Evolutionary conservation across 2,329 filamentous ascomycete species (phyloP), one percentile per base, ranked within the genome.

Genomic region (Shiraia sp.): DNA sequence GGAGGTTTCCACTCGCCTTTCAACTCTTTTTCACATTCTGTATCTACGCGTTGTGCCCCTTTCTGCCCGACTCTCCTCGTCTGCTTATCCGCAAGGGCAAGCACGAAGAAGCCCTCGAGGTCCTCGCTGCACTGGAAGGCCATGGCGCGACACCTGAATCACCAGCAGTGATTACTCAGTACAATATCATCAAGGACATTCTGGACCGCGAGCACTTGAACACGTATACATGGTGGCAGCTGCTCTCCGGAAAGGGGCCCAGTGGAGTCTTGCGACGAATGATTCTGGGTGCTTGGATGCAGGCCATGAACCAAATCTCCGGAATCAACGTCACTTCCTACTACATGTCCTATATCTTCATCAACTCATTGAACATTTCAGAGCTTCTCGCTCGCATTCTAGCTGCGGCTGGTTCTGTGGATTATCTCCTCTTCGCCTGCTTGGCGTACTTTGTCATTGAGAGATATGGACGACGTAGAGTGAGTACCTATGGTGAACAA

Each of bases 11-110:
- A 0, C 79, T 79, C 1, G 75, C 79, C 0, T 55, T 82, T 2
- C 77, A 80, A 0, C 78, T 80, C 0, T 72, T 85, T 36, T 80
- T 83, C 47, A 80, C 79, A 0, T 79, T 82, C 0, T 74, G 76
- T 45, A 69, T 83, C 2, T 79, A 63, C 75, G 23, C 79, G 77
- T 55, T 72, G 63, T 47, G 69, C 27, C 77, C 77, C 23, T 68
- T 60, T 55, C 66, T 49, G 49, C 68, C 70, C 36, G 54, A 73
- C 66, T 61, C 65, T 54, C 48, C 78, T 3, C 61, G 80, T 33
- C 73, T 78, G 0, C 65, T 81, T 22, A 75, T 82, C 14, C 68
- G 80, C 2, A 77, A 76, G 15, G 79, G 79, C 3, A 61, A 60
- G 40, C 49, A 81, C 40, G 75, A 80, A 8, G 65, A 69, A 53